Conservation (phyloP, 495 filamentous ascomycete genomes). For the Bacidia gigantensis region DNA sequence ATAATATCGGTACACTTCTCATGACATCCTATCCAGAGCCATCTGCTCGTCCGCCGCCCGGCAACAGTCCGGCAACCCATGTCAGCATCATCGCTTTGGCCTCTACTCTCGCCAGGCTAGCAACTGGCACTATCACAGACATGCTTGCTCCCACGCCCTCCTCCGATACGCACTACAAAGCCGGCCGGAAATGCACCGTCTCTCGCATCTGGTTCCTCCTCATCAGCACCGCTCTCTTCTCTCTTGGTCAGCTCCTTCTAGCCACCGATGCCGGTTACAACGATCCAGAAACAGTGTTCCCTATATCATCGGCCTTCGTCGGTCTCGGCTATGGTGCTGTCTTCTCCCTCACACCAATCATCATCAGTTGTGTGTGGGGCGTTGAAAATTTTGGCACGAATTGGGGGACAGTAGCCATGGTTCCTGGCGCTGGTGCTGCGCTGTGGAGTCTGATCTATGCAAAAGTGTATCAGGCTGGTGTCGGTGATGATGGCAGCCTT, state of each 20-base stretch:
- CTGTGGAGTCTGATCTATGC: slow-evolving; percentile 79
- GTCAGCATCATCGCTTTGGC: slow-evolving; percentile 84
- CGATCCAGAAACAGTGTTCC: slow-evolving; percentile 50
- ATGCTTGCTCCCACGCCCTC: slow-evolving; percentile 66
- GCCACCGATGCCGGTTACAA: slow-evolving; percentile 55
- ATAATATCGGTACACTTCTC: slow-evolving; percentile 90
- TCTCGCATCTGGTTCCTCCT: slow-evolving; percentile 74
- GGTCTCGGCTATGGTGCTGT: slow-evolving; percentile 86
- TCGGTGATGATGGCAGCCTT: slow-evolving; percentile 29
- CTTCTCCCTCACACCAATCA: slow-evolving; percentile 80
- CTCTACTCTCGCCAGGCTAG: slow-evolving; percentile 74
- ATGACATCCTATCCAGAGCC: slow-evolving; percentile 62
- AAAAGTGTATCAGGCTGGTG: slow-evolving; percentile 52
- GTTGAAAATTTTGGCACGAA: slow-evolving; percentile 98
- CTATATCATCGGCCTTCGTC: slow-evolving; percentile 63
- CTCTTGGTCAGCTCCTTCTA: slow-evolving; percentile 60
- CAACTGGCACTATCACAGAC: slow-evolving; percentile 77
- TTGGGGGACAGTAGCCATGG: slow-evolving; percentile 87
- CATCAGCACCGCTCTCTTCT: slow-evolving; percentile 57
- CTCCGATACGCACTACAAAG: too few species aligned
- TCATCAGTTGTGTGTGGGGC: slow-evolving; percentile 90
- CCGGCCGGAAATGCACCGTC: slow-evolving; percentile 35
- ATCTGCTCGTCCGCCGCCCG: slow-evolving; percentile 39
- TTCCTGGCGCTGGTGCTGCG: slow-evolving; percentile 71
- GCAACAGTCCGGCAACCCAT: slow-evolving; percentile 65